Evolutionary conservation across 1,284 basidiomycete species (phyloP).

Genomic region (Rhodotorula sp.): DNA sequence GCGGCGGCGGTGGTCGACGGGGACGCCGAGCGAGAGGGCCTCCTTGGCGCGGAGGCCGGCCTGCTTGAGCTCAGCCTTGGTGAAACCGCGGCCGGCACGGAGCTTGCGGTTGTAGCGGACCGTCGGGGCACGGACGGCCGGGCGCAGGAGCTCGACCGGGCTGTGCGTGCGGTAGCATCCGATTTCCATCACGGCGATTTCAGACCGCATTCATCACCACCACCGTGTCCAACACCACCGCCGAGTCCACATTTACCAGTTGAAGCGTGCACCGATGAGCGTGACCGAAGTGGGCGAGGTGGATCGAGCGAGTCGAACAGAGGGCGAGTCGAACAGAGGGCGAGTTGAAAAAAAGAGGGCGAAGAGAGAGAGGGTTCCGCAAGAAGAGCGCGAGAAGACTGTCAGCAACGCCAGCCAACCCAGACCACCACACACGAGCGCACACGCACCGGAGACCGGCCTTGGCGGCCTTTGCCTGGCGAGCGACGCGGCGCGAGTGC

Average conservation of each 20-base stretch:
- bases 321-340: background rate
- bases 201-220: background rate
- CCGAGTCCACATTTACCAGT: too few species aligned
- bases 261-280: background rate
- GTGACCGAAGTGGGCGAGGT: background rate
- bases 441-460: conserved; percentile 68
- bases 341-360: background rate
- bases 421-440: too few species aligned
- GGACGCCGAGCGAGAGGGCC: conserved; percentile 88
- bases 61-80: conserved; percentile 89
- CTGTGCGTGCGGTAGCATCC: conserved; percentile 46
- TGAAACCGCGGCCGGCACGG: conserved; percentile 96
- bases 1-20: conserved; percentile 95
- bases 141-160: conserved; percentile 87
- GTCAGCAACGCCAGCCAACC: too few species aligned
- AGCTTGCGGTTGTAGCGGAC: conserved; percentile 99
- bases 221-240: background rate
- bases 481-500: conserved; percentile 89
- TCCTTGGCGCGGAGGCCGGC: conserved; percentile 94
- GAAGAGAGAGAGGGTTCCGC: background rate
- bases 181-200: too few species aligned
- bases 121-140: conserved; percentile 94
- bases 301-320: background rate
- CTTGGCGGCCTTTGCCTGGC: conserved; percentile 84
- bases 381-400: background rate